phyloP scores from a whole-genome alignment of 495 filamentous ascomycete genomes.

The Penicillium taxi region DNA sequence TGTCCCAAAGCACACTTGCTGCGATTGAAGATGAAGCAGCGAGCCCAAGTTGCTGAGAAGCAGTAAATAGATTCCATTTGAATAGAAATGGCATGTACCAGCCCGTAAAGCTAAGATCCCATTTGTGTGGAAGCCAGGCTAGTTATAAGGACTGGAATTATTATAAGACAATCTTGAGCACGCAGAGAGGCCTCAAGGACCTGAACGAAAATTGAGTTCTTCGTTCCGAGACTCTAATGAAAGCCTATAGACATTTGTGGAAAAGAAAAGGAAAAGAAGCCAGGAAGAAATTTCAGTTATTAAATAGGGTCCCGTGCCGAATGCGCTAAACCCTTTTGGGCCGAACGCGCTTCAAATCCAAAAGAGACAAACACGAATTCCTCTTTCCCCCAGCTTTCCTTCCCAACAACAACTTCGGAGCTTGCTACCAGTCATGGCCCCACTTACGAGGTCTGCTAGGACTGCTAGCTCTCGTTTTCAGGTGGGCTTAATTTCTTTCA shows the following conservation, averaged over 20 bases:
- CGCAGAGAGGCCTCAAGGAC: constrained; percentile 76
- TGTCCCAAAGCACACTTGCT: constrained; percentile 80
- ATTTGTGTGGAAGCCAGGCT: constrained; percentile 48
- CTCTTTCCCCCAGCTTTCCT: constrained; percentile 5
- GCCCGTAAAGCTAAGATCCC: constrained; percentile 47
- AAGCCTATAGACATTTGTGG: constrained; percentile 85
- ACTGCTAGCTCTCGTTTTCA: constrained; percentile 10
- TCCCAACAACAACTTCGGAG: constrained; percentile 11
- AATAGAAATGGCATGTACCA: constrained; percentile 33
- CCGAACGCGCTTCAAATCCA: constrained; percentile 30
- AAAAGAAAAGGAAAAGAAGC: constrained; percentile 50
- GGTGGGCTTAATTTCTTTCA: constrained; percentile 6
- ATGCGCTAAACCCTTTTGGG: constrained; percentile 25
- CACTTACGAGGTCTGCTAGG: constrained; percentile 21
- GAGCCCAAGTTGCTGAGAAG: constrained; percentile 38
- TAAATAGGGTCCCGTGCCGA: constrained; percentile 22
- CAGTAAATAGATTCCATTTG: not conserved
- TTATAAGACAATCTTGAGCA: constrained; percentile 99
- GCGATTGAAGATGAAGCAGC: constrained; percentile 80
- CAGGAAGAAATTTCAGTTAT: constrained; percentile 30
- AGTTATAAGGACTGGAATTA: constrained; percentile 61
- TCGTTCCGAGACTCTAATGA: constrained; percentile 99
- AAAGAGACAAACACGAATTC: constrained; percentile 27
- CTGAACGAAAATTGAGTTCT: constrained; percentile 93
- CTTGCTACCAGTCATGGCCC: constrained; percentile 19